Evolutionary conservation across 345 rosid genomes (phyloP), one percentile per base, ranked within the genome.

Genomic region (Mallotus nudiflorus): DNA sequence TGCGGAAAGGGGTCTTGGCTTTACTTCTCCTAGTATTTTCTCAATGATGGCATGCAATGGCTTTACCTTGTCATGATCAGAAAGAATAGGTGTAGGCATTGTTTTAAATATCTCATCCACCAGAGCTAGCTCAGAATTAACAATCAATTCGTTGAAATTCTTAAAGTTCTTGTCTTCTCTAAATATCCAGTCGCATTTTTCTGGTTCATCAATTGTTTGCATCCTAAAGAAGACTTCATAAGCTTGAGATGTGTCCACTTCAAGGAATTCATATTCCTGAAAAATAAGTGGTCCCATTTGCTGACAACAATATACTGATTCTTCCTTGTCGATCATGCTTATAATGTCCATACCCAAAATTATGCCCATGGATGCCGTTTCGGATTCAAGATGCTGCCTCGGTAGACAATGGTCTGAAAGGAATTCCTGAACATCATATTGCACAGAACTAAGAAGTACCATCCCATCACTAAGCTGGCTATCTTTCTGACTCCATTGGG

Each of bases 91-190:
- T 61, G 83, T 72, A 15, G 91, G 98, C 87, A 90, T 58, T 63
- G 98, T 86, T 80, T 75, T 90, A 78, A 95, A 95, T 62, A 77
- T 76, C 70, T 84, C 97, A 82, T 92, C 97, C 65, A 65, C 78
- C 61, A 82, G 82, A 62, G 88, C 84, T 65, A 95, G 87, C 81
- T 92, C 99, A 51, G 54, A 77, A 78, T 82, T 82, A 70, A 90
- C 85, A 75, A 92, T 79, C 86, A 92, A 68, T 22, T 92, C 92
- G 73, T 80, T 81, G 65, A 85, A 88, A 75, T 72, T 82, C 81
- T 89, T 89, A 62, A 88, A 89, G 75, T 77, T 86, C 88, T 75
- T 67, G 68, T 85, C 90, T 71, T 87, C 86, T 66, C 70, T 74
- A 75, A 86, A 82, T 80, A 85, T 75, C 78, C 72, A 74, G 24